Evolutionary conservation across 2,329 filamentous ascomycete species (phyloP).

Genomic region (Penicillium sp.): DNA sequence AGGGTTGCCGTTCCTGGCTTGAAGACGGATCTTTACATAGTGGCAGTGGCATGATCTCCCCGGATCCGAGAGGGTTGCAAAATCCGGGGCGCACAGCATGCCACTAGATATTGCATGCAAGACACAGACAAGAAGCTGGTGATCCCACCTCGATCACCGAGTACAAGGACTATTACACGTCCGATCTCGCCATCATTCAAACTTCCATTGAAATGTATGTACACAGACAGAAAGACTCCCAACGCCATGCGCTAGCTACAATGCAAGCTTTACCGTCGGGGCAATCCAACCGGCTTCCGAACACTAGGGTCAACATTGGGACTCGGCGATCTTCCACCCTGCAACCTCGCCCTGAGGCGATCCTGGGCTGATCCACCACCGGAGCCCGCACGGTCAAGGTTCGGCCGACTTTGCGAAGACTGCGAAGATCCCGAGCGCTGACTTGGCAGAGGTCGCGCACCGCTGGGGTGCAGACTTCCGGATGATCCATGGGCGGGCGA

Average conservation of each 20-base stretch:
- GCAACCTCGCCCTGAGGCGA: slow-evolving; percentile 75
- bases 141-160: neutral
- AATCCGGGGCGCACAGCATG: neutral
- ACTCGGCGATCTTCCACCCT: slow-evolving; percentile 52
- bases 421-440: slow-evolving; percentile 77
- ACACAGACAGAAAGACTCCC: slow-evolving; percentile 17
- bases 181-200: neutral
- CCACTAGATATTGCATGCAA: neutral
- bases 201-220: slow-evolving; percentile 3
- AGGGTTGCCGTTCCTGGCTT: too few species aligned
- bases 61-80: too few species aligned
- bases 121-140: neutral
- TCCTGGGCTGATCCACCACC: slow-evolving; percentile 66
- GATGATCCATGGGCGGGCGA: slow-evolving; percentile 24
- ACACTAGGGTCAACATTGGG: slow-evolving; percentile 35
- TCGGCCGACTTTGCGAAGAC: slow-evolving; percentile 42
- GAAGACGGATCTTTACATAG: too few species aligned
- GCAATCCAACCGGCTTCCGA: slow-evolving; percentile 35
- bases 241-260: slow-evolving; percentile 20
- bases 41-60: too few species aligned
- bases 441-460: slow-evolving; percentile 66
- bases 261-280: slow-evolving; percentile 18
- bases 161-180: neutral
- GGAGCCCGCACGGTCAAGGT: slow-evolving; percentile 27
- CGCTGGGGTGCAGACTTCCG: slow-evolving; percentile 24